Conservation (phyloP, 805 yeast species). For the Grigorovia humatica region DNA sequence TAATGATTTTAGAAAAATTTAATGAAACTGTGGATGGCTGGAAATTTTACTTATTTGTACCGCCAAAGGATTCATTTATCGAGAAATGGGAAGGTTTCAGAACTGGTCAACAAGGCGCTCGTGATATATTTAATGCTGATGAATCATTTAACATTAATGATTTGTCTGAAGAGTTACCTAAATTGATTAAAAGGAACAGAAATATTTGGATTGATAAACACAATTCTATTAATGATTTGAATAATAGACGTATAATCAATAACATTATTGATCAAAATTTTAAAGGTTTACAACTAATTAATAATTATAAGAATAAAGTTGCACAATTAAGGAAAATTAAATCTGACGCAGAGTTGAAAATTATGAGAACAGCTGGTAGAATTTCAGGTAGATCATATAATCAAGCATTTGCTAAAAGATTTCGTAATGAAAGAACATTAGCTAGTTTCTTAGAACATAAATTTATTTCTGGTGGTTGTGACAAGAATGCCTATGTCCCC, state of each 20-base stretch:
- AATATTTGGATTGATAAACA: slow-evolving; percentile 25
- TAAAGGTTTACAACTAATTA: slow-evolving; percentile 6
- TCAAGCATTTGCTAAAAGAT: slow-evolving; percentile 59
- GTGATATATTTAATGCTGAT: slow-evolving; percentile 82
- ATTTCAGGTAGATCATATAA: slow-evolving; percentile 80
- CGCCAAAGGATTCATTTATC: slow-evolving; percentile 60
- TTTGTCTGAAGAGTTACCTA: slow-evolving; percentile 6
- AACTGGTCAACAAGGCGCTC: slow-evolving; percentile 76
- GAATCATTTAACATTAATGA: slow-evolving; percentile 37
- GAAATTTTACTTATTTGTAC: slow-evolving; percentile 71
- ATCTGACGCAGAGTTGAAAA: slow-evolving; percentile 61
- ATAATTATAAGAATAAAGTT: slow-evolving; percentile 11
- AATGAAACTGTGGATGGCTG: slow-evolving; percentile 38
- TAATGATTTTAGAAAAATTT: slow-evolving; percentile 55
- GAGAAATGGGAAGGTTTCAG: slow-evolving; percentile 96
- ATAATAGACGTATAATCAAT: neutral
- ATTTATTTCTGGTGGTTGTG: slow-evolving; percentile 83
- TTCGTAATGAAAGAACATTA: slow-evolving; percentile 65
- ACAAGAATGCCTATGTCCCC: slow-evolving; percentile 81
- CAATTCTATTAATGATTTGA: slow-evolving; percentile 7
- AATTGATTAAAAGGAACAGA: slow-evolving; percentile 39
- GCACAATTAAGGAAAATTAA: slow-evolving; percentile 49
- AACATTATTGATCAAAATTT: neutral
- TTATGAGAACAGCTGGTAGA: slow-evolving; percentile 75
- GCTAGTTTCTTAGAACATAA: slow-evolving; percentile 73